Evolutionary conservation across 441 rosid species (phyloP), one percentile per base, ranked within the genome.

Genomic region (Theobroma grandiflorum): DNA sequence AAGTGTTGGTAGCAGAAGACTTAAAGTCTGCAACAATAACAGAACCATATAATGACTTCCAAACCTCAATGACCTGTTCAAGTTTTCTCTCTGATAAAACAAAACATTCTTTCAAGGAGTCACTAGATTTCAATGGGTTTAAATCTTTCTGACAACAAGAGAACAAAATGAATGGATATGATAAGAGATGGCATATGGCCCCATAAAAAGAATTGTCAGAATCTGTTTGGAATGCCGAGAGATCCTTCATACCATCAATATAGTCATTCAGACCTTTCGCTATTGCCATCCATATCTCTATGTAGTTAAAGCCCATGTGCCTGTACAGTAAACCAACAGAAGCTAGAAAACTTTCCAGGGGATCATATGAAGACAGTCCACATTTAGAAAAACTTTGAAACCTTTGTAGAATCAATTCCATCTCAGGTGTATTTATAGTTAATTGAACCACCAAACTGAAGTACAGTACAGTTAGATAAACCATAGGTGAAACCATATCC

Each of bases 401-500:
- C 63, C 78, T 78, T 38, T 64, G 81, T 12, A 63, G 59, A 77
- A 69, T n/a, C 33, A 81, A 42, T 70, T 85, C 90, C 58, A 31
- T 57, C 47, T 10, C 31, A 2, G 71, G 64, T 22, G 67, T 15
- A 22, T 33, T 68, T 11, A 74, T 78, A 76, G 82, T 74, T 74
- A 83, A 82, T 59, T 79, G 84, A 58, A 79, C 73, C 79, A 85
- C 80, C 62, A 66, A 66, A 62, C 71, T 66, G 78, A 89, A 59
- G 75, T 83, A 87, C 40, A 88, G 75, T 45, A 80, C 80, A 45
- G 76, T 80, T 61, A 91, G 71, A 86, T 89, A 91, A 81, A 73
- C 85, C 75, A 82, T 40, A 3, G 92, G 93, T 64, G 90, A 84
- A 82, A 88, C 88, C 89, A 85, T 84, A 42, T 87, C 91, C 89